Conservation (phyloP, 805 yeast genomes). For the Huiozyma sinensis region DNA sequence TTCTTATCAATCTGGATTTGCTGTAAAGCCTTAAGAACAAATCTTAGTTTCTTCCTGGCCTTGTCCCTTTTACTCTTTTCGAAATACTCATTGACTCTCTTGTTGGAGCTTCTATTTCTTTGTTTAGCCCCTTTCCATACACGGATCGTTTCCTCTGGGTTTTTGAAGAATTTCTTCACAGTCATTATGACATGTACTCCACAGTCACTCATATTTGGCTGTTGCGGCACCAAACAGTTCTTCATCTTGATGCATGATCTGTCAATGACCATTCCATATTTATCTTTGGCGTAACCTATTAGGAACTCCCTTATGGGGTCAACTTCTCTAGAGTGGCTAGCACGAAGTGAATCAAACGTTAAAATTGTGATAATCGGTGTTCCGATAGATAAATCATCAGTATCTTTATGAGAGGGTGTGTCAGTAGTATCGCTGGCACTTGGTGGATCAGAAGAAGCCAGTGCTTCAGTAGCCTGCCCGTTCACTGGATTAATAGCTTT, state of each 20-base stretch:
- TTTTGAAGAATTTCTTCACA: conserved; percentile 44
- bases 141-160: conserved; percentile 37
- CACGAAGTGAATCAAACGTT: conserved; percentile 69
- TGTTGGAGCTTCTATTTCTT: conserved; percentile 11
- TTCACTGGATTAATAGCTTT: neutral
- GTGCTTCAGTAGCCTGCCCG: neutral
- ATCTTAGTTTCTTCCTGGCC: conserved; percentile 21
- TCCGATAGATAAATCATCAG: conserved; percentile 11
- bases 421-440: neutral
- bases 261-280: conserved; percentile 37
- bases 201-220: conserved; percentile 85
- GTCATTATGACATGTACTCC: conserved; percentile 85
- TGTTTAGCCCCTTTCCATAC: conserved; percentile 34
- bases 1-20: conserved; percentile 10
- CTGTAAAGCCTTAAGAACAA: conserved; percentile 15
- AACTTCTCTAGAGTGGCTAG: conserved; percentile 40
- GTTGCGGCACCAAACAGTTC: conserved; percentile 61
- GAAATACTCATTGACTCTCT: conserved; percentile 18
- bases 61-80: conserved; percentile 16
- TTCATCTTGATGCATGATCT: conserved; percentile 37
- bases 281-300: conserved; percentile 59
- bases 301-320: conserved; percentile 49
- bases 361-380: conserved; percentile 33
- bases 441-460: neutral
- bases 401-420: neutral